A percentile compares a stretch with the other conserved stretches of the same genome.
Evolutionary conservation across 345 rosid species (phyloP).

Genomic region (Bruguiera gymnorhiza): DNA sequence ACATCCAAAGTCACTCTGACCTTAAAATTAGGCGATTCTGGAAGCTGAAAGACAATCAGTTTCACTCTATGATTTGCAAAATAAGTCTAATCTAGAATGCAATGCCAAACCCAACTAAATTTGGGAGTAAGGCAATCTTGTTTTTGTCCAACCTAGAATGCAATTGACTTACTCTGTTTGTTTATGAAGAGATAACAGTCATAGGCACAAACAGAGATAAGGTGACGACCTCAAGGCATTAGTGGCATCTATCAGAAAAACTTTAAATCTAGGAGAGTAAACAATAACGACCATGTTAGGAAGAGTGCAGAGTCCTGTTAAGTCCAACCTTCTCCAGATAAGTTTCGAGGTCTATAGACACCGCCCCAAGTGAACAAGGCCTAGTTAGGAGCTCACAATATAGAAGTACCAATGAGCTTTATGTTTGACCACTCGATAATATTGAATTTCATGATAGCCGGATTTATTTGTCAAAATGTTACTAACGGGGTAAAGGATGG

Average conservation of each 20-base stretch:
- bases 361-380: background rate
- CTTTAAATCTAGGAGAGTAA: too few relatives aligned
- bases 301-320: background rate
- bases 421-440: background rate
- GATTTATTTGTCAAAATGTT: too few relatives aligned
- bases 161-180: background rate
- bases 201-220: too few relatives aligned
- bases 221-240: background rate
- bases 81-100: background rate
- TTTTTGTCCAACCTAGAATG: background rate
- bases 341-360: background rate
- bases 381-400: background rate
- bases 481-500: too few relatives aligned
- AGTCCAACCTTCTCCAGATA: background rate
- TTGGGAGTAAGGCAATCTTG: too few relatives aligned
- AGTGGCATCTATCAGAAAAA: background rate
- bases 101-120: background rate
- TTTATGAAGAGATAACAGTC: too few relatives aligned
- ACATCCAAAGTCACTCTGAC: constrained; percentile 31
- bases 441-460: too few relatives aligned
- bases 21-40: constrained; percentile 34
- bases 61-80: background rate
- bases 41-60: constrained; percentile 43
- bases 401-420: background rate
- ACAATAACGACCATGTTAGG: background rate